phyloP scores from a whole-genome alignment of 2,329 filamentous ascomycete genomes.

The Cladosporium sp. region DNA sequence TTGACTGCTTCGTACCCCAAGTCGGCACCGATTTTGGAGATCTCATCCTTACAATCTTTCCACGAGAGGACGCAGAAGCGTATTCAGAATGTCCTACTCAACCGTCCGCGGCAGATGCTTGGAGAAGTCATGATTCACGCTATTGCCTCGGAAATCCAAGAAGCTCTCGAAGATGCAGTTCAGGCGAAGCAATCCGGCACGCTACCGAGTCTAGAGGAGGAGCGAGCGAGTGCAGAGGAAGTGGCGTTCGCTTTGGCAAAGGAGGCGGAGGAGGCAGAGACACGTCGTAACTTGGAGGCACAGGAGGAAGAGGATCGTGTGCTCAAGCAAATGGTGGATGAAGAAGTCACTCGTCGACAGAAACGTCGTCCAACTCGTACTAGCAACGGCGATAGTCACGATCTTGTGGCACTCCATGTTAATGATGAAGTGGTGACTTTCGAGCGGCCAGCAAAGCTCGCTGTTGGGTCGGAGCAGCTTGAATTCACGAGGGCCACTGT shows the following conservation, averaged over 20 bases:
- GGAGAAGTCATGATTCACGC: slow-evolving; percentile 64
- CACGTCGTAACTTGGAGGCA: slow-evolving; percentile 35
- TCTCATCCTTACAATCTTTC: slow-evolving; percentile 62
- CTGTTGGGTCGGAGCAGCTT: slow-evolving; percentile 19
- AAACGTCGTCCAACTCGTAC: slow-evolving; percentile 52
- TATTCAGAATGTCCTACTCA: slow-evolving; percentile 64
- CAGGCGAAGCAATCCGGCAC: slow-evolving; percentile 68
- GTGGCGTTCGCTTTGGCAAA: slow-evolving; percentile 58
- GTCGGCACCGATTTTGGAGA: slow-evolving; percentile 66
- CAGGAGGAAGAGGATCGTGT: slow-evolving; percentile 62
- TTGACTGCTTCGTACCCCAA: slow-evolving; percentile 90
- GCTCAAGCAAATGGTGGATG: slow-evolving; percentile 66
- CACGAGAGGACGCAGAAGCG: slow-evolving; percentile 68
- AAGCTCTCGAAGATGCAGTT: slow-evolving; percentile 81
- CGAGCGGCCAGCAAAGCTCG: slow-evolving; percentile 24
- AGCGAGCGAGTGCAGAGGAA: slow-evolving; percentile 78
- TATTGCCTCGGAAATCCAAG: slow-evolving; percentile 57
- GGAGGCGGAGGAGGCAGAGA: slow-evolving; percentile 38
- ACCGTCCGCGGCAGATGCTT: slow-evolving; percentile 61
- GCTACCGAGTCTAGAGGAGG: slow-evolving; percentile 82
- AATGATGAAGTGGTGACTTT: slow-evolving; percentile 24
- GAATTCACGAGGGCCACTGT: slow-evolving; percentile 24
- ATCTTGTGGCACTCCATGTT: slow-evolving; percentile 7
- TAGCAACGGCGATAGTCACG: slow-evolving; percentile 10
- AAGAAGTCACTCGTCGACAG: slow-evolving; percentile 67